Evolutionary conservation across 306 rosid species (phyloP).

Genomic region (Ormosia emarginata): DNA sequence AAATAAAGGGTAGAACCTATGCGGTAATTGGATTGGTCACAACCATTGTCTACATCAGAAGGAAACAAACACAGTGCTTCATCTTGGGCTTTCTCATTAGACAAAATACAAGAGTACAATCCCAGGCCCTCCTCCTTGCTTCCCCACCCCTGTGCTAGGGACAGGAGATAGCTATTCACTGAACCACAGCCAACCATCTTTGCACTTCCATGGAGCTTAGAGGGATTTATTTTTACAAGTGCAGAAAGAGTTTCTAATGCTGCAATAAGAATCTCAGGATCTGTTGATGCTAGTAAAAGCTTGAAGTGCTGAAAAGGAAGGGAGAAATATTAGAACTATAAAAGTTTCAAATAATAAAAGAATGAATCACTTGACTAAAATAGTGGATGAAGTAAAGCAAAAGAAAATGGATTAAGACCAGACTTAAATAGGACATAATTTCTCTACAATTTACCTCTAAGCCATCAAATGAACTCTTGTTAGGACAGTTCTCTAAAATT

Average conservation of each 20-base stretch:
- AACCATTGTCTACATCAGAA: conserved; percentile 62
- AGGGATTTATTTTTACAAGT: conserved; percentile 86
- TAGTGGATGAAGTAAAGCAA: neutral
- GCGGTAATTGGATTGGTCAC: conserved; percentile 64
- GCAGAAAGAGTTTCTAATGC: conserved; percentile 89
- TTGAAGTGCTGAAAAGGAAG: conserved; percentile 77
- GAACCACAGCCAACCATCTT: conserved; percentile 92
- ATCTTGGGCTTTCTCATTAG: conserved; percentile 70
- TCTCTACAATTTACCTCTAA: conserved; percentile 64
- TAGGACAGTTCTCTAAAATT: conserved; percentile 85
- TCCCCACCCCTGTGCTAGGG: conserved; percentile 99
- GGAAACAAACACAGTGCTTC: conserved; percentile 79
- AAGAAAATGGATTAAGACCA: neutral
- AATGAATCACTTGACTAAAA: conserved; percentile 1
- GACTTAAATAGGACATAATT: conserved; percentile 1
- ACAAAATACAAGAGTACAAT: conserved; percentile 80
- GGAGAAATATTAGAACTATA: neutral
- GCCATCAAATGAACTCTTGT: conserved; percentile 92
- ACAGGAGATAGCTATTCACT: conserved; percentile 80
- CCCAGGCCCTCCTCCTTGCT: conserved; percentile 99
- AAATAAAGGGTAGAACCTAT: conserved; percentile 91
- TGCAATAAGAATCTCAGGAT: conserved; percentile 86
- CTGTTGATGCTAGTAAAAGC: conserved; percentile 85
- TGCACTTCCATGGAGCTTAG: conserved; percentile 89
- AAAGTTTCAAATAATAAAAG: neutral